phyloP scores from a whole-genome alignment of 2,329 filamentous ascomycete species.

The Verticillium nonalfalfae region DNA sequence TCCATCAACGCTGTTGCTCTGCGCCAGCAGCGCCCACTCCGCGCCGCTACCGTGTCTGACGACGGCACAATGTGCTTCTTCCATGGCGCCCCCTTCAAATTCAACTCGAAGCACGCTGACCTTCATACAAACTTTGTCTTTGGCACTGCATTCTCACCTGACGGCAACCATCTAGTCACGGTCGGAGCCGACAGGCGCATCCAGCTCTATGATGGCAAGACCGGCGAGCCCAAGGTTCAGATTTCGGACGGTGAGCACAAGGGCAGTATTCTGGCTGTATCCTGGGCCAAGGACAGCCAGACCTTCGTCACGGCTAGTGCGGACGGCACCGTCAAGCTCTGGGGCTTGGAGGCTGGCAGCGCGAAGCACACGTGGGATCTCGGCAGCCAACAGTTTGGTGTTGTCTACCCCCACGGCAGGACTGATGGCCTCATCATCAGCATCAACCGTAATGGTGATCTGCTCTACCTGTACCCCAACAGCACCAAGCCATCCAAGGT shows the following conservation, averaged over 20 bases:
- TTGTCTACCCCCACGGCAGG: conserved; percentile 79
- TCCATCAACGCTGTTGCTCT: conserved; percentile 88
- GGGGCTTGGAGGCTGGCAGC: conserved; percentile 79
- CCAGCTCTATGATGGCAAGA: conserved; percentile 94
- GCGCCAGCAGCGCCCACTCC: conserved; percentile 80
- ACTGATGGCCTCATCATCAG: conserved; percentile 86
- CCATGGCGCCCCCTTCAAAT: conserved; percentile 93
- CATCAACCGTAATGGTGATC: conserved; percentile 78
- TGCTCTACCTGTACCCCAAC: conserved; percentile 79
- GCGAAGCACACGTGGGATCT: conserved; percentile 78
- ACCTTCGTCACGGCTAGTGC: conserved; percentile 86
- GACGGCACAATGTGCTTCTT: conserved; percentile 88
- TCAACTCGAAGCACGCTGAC: conserved; percentile 72
- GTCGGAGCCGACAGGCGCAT: conserved; percentile 91
- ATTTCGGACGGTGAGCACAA: conserved; percentile 83
- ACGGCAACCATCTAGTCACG: conserved; percentile 74
- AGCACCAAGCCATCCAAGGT: conserved; percentile 62
- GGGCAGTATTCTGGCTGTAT: conserved; percentile 87
- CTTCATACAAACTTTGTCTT: conserved; percentile 87
- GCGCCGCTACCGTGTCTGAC: conserved; percentile 86
- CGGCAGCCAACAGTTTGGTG: conserved; percentile 90
- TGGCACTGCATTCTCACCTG: conserved; percentile 82
- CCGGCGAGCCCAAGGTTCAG: conserved; percentile 71
- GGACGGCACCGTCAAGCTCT: conserved; percentile 90
- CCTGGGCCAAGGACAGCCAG: conserved; percentile 83